Conservation (phyloP, 2,329 filamentous ascomycete genomes). For the Orbilia quercus region DNA sequence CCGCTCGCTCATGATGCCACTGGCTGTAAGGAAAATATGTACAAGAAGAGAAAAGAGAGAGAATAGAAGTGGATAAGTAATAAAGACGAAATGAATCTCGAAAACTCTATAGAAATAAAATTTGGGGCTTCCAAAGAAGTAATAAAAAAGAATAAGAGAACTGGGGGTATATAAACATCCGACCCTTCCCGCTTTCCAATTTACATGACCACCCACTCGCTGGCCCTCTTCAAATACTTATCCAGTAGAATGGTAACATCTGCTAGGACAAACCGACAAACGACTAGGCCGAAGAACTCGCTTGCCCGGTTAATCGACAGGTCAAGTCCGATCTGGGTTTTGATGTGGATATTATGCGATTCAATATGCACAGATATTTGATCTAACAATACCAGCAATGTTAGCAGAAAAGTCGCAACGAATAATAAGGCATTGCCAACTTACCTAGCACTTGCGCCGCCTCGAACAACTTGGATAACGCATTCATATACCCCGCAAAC, state of each 20-base stretch:
- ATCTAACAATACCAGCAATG: slow-evolving; percentile 31
- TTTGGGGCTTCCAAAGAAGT: slow-evolving; percentile 5
- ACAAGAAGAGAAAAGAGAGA: slow-evolving; percentile 41
- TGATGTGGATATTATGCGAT: slow-evolving; percentile 90
- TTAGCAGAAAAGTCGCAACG: slow-evolving; percentile 18
- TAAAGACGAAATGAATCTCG: slow-evolving; percentile 8
- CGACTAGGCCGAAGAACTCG: slow-evolving; percentile 97
- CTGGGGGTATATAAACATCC: slow-evolving; percentile 53
- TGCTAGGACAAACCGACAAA: slow-evolving; percentile 91
- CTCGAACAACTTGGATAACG: slow-evolving; percentile 89
- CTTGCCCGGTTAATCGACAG: slow-evolving; percentile 91
- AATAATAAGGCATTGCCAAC: slow-evolving; percentile 61
- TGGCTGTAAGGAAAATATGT: slow-evolving; percentile 3
- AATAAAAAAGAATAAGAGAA: slow-evolving; percentile 39
- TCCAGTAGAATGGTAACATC: slow-evolving; percentile 88
- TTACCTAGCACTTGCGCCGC: slow-evolving; percentile 91
- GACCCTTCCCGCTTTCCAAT: slow-evolving; percentile 20
- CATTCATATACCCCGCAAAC: slow-evolving; percentile 89
- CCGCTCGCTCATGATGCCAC: background rate
- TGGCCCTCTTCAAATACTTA: slow-evolving; percentile 96
- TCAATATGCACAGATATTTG: slow-evolving; percentile 57
- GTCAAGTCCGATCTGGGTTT: slow-evolving; percentile 94
- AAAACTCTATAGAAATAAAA: slow-evolving; percentile 5
- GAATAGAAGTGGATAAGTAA: slow-evolving; percentile 8
- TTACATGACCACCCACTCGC: slow-evolving; percentile 79